Evolutionary conservation across 352 stramenopile genomes (phyloP).

Genomic region (Phytophthora ramorum): DNA sequence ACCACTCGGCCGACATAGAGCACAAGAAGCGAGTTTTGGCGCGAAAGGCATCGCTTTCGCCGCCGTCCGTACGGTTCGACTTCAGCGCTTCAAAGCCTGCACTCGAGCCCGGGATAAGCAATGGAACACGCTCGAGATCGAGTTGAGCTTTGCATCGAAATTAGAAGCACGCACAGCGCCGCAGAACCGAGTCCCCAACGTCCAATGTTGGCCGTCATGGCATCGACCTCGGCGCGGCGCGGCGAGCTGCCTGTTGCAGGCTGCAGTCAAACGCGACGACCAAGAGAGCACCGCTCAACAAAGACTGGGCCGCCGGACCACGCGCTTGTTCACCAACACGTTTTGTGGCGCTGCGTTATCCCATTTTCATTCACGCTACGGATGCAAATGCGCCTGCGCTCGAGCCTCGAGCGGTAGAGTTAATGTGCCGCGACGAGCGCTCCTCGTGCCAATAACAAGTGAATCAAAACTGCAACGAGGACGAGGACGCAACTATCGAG

Average conservation of each 20-base stretch:
- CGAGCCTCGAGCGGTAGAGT: too few relatives aligned
- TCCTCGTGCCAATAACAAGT: not conserved
- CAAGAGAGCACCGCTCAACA: constrained; percentile 2
- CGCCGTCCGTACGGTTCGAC: constrained; percentile 14
- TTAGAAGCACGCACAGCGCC: constrained; percentile 1
- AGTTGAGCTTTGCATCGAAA: constrained; percentile 19
- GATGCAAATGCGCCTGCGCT: not conserved
- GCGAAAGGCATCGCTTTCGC: constrained; percentile 21
- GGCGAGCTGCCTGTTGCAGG: too few relatives aligned
- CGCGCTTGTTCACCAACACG: not conserved
- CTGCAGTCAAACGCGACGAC: constrained; percentile 19
- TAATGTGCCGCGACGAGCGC: not conserved
- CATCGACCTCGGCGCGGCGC: not conserved
- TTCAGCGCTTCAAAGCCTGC: constrained; percentile 27
- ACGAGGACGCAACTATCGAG: not conserved
- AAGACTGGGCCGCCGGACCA: constrained; percentile 7
- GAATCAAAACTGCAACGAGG: not conserved
- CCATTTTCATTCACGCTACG: not conserved
- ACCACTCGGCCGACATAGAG: constrained; percentile 13
- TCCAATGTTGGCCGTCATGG: not conserved
- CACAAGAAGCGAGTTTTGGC: constrained; percentile 13
- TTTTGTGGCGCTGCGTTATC: not conserved
- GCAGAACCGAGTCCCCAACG: not conserved
- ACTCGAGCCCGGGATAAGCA: constrained; percentile 15
- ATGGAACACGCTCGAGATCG: constrained; percentile 11